These are phyloP conservation scores for Discostella stelligeroides DNA, from an alignment of 108 stramenopile species.

Conservation along the genomic window DNA sequence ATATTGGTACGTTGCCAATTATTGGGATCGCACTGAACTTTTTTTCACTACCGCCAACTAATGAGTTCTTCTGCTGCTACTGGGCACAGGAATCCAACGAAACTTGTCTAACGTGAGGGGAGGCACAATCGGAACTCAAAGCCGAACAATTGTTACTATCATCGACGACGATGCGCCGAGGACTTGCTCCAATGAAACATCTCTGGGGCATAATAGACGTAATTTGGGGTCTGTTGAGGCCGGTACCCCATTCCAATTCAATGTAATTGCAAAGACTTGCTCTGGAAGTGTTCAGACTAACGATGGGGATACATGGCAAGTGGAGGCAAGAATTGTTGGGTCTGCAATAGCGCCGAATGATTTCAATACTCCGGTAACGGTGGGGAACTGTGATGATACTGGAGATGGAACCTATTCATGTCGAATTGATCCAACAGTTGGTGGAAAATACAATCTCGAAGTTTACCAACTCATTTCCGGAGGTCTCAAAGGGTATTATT, in stretches of 20 bases:
- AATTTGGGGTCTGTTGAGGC: conserved; percentile 28
- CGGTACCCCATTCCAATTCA: conserved; percentile 31
- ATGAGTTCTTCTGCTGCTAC: not conserved
- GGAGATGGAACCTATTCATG: conserved; percentile 42
- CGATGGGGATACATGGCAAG: conserved; percentile 43
- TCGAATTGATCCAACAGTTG: conserved; percentile 18
- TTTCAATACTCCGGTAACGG: conserved; percentile 7
- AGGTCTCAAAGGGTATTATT: conserved; percentile 53
- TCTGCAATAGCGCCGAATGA: not conserved
- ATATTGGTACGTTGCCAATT: conserved; percentile 37
- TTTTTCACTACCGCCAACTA: not conserved
- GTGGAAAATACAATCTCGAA: conserved; percentile 42
- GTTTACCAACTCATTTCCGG: conserved; percentile 38
- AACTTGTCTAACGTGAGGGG: conserved; percentile 42
- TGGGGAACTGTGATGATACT: conserved; percentile 29
- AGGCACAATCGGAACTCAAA: conserved; percentile 51
- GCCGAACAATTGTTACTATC: conserved; percentile 53
- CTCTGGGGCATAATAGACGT: conserved; percentile 7
- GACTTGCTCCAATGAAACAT: conserved; percentile 26
- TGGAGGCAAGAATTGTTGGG: conserved; percentile 27
- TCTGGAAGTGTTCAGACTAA: conserved; percentile 7
- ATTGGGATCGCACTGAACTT: not conserved
- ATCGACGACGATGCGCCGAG: conserved; percentile 55
- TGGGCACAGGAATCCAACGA: conserved; percentile 35
- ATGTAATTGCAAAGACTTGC: conserved; percentile 29